Evolutionary conservation across 2,329 filamentous ascomycete species (phyloP).

Genomic region (Fonsecaea pugnacius): DNA sequence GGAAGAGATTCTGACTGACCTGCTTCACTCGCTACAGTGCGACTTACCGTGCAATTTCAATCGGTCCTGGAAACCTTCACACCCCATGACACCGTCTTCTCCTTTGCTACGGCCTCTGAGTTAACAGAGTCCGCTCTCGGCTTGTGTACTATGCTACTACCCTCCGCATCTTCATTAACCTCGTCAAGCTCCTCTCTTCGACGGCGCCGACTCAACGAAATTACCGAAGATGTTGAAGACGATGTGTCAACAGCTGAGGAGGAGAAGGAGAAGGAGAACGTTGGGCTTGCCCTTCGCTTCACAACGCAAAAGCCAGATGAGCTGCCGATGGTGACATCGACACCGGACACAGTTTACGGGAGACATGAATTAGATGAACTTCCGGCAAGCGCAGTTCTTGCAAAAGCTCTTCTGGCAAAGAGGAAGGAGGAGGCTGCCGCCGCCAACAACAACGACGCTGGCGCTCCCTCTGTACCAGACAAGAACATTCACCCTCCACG

Average conservation of each 20-base stretch:
- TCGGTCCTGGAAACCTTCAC: constrained; percentile 70
- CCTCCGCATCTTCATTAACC: constrained; percentile 81
- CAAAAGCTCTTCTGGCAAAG: constrained; percentile 37
- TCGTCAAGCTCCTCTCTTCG: constrained; percentile 82
- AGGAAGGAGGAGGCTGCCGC: constrained; percentile 32
- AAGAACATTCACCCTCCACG: constrained; percentile 15
- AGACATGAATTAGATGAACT: constrained; percentile 36
- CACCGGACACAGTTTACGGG: constrained; percentile 21
- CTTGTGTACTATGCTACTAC: constrained; percentile 84
- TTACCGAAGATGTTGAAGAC: constrained; percentile 75
- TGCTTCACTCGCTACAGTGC: constrained; percentile 61
- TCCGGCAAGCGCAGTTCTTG: constrained; percentile 38
- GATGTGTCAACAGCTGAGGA: constrained; percentile 9
- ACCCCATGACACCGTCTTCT: constrained; percentile 83
- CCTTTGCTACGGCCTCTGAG: constrained; percentile 74
- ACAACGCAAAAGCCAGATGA: neutral
- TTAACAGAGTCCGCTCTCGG: constrained; percentile 87
- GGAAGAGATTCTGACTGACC: constrained; percentile 18
- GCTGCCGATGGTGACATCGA: constrained; percentile 29
- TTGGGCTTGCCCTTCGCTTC: neutral
- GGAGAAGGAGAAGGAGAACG: constrained; percentile 6
- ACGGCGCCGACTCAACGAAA: constrained; percentile 80
- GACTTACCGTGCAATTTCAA: constrained; percentile 73
- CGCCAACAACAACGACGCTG: neutral
- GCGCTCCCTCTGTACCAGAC: neutral